Base-by-base conservation (phyloP, 2,329 filamentous ascomycete species). In the Sclerotinia subarctica region DNA sequence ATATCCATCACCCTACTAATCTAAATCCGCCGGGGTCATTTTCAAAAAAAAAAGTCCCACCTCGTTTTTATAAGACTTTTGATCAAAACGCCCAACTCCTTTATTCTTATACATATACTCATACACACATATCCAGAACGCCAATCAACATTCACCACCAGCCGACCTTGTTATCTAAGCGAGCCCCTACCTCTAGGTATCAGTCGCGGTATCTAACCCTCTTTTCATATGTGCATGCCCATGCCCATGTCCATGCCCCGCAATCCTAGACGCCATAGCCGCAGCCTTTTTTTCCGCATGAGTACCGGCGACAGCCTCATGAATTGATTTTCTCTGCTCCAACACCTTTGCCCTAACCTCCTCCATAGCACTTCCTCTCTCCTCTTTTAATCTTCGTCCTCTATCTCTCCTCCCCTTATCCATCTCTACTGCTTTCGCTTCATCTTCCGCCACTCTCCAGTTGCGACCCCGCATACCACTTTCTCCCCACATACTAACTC, bases 401-500 rank as follows among this genome's bases (percentile, higher is more conserved):
- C 74, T 69, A 49, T 73, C 72, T 7, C 53, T 67, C 32, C 73
- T 71, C 29, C 74, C 74, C 52, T 69, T 72, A 17, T 71, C 73
- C 5, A 70, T 64, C 38, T 76, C 74, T n/a, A 76, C 21, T 6
- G 71, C 72, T 21, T 64, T 69, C 47, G 68, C 68, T n/a, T 69
- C 72, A 49, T 57, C 69, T 46, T 75, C 74, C 57, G 72, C 73
- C 57, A 72, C 70, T 54, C 75, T 74, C 74, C 76, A 77, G 56
- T 72, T 75, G 5, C 76, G 65, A 1, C 75, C 74, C 57, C 69
- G 71, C 42, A 71, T 62, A 17, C 2, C 77, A 76, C 70, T 71
- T 70, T 78, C 76, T 29, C 76, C 74, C 75, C 76, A 94, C 93
- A 97, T 97, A 76, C 90, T 92, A 71, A 97, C 88, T 70, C 93